Conservation (phyloP, 371 early-diverging fungal species). For the Zychaea mexicana region DNA sequence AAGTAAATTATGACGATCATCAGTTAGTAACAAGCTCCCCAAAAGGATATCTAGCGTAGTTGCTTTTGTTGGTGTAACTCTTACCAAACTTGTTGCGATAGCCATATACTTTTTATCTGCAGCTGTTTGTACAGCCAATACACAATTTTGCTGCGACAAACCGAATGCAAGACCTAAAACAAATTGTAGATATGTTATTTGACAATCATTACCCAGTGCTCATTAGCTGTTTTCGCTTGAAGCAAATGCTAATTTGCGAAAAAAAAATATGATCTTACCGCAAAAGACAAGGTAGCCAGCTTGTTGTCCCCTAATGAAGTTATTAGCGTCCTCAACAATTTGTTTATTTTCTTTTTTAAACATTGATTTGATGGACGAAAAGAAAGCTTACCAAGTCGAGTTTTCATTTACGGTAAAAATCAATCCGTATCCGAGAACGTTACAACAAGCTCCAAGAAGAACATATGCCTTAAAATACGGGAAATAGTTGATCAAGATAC, state of each 20-base stretch:
- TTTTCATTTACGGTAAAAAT: conserved; percentile 37
- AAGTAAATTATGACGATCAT: not conserved
- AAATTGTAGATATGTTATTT: not conserved
- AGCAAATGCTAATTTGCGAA: too few species aligned
- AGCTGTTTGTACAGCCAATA: conserved; percentile 61
- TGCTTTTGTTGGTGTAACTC: not conserved
- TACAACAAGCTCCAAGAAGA: conserved; percentile 28
- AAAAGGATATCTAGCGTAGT: too few species aligned
- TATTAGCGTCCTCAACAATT: too few species aligned
- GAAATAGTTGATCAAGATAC: conserved; percentile 18
- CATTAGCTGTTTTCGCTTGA: not conserved
- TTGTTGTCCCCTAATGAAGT: conserved; percentile 42
- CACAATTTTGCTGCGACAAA: conserved; percentile 62
- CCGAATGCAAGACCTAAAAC: conserved; percentile 54
- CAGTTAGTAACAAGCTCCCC: not conserved
- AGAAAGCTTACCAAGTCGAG: conserved; percentile 34
- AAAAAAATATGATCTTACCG: conserved; percentile 11
- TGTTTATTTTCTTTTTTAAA: too few species aligned
- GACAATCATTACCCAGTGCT: too few species aligned
- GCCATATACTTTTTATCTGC: conserved; percentile 59
- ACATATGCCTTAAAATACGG: conserved; percentile 34
- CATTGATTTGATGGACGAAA: too few species aligned
- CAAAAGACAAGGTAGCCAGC: conserved; percentile 39
- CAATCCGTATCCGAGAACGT: conserved; percentile 44
- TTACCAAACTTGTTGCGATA: conserved; percentile 56